These are phyloP conservation scores for Agaricus blazei DNA, from an alignment of 768 basidiomycete species.

Conservation along the genomic window DNA sequence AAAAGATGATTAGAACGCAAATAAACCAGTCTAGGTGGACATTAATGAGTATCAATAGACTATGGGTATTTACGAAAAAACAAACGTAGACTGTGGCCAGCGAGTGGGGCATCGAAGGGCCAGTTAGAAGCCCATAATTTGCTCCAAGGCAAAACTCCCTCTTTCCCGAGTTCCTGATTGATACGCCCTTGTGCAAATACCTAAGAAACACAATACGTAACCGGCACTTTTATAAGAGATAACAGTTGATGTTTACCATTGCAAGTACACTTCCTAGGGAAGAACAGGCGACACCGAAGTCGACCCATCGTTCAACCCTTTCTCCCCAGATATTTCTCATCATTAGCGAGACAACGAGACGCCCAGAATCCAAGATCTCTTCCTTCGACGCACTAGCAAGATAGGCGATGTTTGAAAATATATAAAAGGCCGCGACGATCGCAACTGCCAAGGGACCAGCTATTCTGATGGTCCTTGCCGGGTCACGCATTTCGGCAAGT, in stretches of 20 bases:
- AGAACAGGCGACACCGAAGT: constrained; percentile 44
- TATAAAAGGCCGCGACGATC: constrained; percentile 49
- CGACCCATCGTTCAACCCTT: constrained; percentile 37
- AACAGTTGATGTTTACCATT: constrained; percentile 23
- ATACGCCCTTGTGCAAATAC: constrained; percentile 28
- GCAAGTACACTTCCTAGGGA: constrained; percentile 56
- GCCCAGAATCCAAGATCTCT: constrained; percentile 54
- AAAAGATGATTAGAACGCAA: constrained; percentile 25
- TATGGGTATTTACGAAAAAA: constrained; percentile 9
- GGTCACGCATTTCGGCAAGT: constrained; percentile 57
- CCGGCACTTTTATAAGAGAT: constrained; percentile 4
- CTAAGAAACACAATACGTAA: constrained; percentile 9
- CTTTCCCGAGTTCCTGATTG: constrained; percentile 53
- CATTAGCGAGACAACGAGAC: constrained; percentile 60
- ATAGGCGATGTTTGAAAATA: constrained; percentile 62
- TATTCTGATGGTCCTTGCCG: constrained; percentile 54
- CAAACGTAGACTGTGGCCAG: constrained; percentile 46
- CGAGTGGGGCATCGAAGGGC: constrained; percentile 52
- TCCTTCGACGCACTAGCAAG: constrained; percentile 62
- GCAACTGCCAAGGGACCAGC: constrained; percentile 59
- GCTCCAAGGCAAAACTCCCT: constrained; percentile 52
- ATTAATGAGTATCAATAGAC: constrained; percentile 9
- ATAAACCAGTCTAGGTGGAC: constrained; percentile 21
- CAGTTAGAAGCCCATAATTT: constrained; percentile 50
- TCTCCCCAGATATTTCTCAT: constrained; percentile 64